These are phyloP conservation scores for Lagerstroemia speciosa DNA, from an alignment of 345 rosid species.

Conservation along the genomic window DNA sequence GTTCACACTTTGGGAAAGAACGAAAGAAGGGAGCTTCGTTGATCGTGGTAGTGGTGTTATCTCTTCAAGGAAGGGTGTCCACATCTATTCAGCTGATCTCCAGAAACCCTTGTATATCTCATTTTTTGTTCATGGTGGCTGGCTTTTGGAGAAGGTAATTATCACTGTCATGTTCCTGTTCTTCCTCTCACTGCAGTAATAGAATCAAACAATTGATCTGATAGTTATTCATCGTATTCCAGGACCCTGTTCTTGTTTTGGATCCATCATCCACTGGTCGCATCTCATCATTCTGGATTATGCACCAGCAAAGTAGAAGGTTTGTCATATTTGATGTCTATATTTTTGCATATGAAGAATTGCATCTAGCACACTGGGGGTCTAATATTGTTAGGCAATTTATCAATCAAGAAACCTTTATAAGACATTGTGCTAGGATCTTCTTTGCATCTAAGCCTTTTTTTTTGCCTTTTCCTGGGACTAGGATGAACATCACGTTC, in stretches of 20 bases:
- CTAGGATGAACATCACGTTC: not conserved
- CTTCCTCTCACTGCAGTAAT: not conserved
- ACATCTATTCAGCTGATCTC: constrained; percentile 63
- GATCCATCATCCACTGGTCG: constrained; percentile 66
- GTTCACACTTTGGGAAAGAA: constrained; percentile 80
- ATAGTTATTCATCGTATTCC: constrained; percentile 18
- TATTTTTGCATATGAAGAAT: not conserved
- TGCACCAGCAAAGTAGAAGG: constrained; percentile 94
- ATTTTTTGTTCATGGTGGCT: constrained; percentile 71
- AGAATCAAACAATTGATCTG: not conserved
- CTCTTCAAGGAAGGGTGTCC: constrained; percentile 49
- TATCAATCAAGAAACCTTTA: not conserved
- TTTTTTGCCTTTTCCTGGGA: not conserved
- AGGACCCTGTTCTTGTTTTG: constrained; percentile 75
- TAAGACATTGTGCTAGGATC: not conserved
- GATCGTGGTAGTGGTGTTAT: constrained; percentile 60
- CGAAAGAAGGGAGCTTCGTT: constrained; percentile 59
- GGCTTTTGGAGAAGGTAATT: constrained; percentile 86
- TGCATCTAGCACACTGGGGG: not conserved
- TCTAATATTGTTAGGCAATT: not conserved
- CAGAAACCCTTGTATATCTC: constrained; percentile 71
- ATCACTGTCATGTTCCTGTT: not conserved
- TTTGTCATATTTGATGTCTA: constrained; percentile 15
- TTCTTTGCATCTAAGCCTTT: not conserved
- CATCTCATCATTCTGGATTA: constrained; percentile 86